phyloP scores from a whole-genome alignment of 768 basidiomycete species.

The Russula ochroleuca region DNA sequence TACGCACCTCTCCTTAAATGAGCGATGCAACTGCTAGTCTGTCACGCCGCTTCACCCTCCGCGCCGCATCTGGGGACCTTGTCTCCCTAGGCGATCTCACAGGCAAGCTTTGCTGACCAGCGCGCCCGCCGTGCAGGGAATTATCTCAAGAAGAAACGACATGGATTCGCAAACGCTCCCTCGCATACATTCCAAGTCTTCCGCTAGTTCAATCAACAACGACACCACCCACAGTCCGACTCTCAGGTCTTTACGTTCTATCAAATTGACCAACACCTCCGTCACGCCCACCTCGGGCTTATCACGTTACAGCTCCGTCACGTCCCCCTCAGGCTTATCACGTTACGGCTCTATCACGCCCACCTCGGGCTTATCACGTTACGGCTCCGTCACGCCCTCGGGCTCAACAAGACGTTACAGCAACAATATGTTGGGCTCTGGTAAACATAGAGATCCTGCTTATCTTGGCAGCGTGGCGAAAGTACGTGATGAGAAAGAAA shows the following conservation, averaged over 20 bases:
- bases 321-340: no score
- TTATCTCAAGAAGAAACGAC: conserved; percentile 75
- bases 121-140: conserved; percentile 62
- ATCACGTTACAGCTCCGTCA: no score
- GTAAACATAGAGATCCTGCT: conserved; percentile 68
- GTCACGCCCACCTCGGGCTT: no score
- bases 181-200: conserved; percentile 41
- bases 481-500: conserved; percentile 35
- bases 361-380: no score
- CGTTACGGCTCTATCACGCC: no score
- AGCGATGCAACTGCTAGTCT: conserved; percentile 47
- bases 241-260: conserved; percentile 29
- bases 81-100: conserved; percentile 61
- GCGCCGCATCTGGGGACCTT: conserved; percentile 61
- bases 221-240: conserved; percentile 11
- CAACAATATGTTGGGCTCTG: conserved; percentile 82
- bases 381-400: no score
- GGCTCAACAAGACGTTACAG: conserved; percentile 65
- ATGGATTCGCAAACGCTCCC: conserved; percentile 76
- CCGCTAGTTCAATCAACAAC: conserved; percentile 29
- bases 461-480: conserved; percentile 58
- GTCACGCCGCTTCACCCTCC: conserved; percentile 75
- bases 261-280: conserved; percentile 37
- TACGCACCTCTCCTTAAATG: conserved; percentile 3
- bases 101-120: conserved; percentile 67